Evolutionary conservation across 2,329 filamentous ascomycete species (phyloP), one percentile per base, ranked within the genome.

Genomic region (Neocatenulostroma microsporum): DNA sequence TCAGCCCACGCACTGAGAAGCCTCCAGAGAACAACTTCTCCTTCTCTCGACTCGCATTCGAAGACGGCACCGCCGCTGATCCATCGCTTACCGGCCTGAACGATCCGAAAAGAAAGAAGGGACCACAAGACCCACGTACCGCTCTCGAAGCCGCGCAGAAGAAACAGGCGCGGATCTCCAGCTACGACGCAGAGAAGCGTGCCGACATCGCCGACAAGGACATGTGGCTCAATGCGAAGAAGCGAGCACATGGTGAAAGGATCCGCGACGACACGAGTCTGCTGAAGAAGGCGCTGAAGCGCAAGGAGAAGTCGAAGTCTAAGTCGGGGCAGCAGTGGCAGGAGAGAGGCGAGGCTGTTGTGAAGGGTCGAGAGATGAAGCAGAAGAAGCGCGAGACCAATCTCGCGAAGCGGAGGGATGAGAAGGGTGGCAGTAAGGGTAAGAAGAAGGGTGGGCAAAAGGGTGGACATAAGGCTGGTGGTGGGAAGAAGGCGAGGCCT

Each of bases 131-230:
- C 60, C 71, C 84, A 30, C 84, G 84, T 56, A 85, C 85, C 2
- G 86, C 88, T 5, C 76, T 98, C n/a, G 74, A 82, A 51, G 84
- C 84, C 35, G 78, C 85, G 1, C 81, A 95, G 63, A 84, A 85
- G 55, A 89, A 94, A 63, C 82, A 88, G 65, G 78, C 81, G 52
- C 81, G 87, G 19, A 67, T 96, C 20, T 74, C 79, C 29, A 74
- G 69, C 19, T 75, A 94, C 54, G 83, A 89, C 51, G 76, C 81
- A 1, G 75, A 78, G 48, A 94, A 94, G 66, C 82, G 83, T 38
- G 80, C 80, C 44, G 84, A 94, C 41, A 81, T 96, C 29, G 79
- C 87, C 43, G 85, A 95, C 62, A 96, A 96, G 69, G 89, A 98
- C 54, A 70, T 80, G 40, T 98, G 91, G 91, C 70, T 95, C 41